phyloP scores from a whole-genome alignment of 1,139 yeast genomes.

The Neolecta irregularis region DNA sequence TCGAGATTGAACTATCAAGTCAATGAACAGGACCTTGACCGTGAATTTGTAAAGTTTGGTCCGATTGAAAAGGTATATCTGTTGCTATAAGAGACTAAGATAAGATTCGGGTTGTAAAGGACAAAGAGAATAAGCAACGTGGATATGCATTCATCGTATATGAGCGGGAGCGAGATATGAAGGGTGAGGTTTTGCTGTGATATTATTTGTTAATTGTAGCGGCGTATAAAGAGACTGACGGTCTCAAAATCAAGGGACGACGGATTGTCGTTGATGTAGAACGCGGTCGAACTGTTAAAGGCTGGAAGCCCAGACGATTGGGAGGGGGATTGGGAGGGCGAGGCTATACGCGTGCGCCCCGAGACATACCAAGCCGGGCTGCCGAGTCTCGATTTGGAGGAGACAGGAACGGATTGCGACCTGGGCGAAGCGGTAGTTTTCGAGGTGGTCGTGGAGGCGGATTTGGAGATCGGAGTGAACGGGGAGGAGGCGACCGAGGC shows the following conservation, averaged over 20 bases:
- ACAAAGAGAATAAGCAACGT: slow-evolving; percentile 36
- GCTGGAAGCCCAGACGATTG: slow-evolving; percentile 66
- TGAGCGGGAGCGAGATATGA: slow-evolving; percentile 43
- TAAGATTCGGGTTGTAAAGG: slow-evolving; percentile 44
- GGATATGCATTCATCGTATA: slow-evolving; percentile 82
- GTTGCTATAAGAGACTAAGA: background rate
- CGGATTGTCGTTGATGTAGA: slow-evolving; percentile 65
- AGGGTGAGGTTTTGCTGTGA: slow-evolving; percentile 18
- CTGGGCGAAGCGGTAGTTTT: slow-evolving; percentile 1
- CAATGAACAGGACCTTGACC: slow-evolving; percentile 56
- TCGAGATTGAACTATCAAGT: slow-evolving; percentile 51
- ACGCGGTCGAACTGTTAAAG: slow-evolving; percentile 57
- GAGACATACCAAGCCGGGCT: background rate
- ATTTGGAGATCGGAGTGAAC: background rate
- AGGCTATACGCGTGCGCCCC: slow-evolving; percentile 25
- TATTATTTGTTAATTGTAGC: slow-evolving; percentile 16
- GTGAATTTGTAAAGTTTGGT: slow-evolving; percentile 51
- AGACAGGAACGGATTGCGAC: background rate
- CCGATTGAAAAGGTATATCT: slow-evolving; percentile 37
- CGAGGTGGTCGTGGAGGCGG: slow-evolving; percentile 1
- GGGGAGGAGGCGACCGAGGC: slow-evolving; percentile 1
- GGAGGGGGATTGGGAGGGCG: slow-evolving; percentile 68
- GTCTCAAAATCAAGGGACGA: slow-evolving; percentile 38
- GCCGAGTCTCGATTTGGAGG: too few species aligned
- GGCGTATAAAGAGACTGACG: slow-evolving; percentile 46